These are phyloP conservation scores for Saccharomycopsis sp. DNA, from an alignment of 805 yeast species.

Conservation along the genomic window DNA sequence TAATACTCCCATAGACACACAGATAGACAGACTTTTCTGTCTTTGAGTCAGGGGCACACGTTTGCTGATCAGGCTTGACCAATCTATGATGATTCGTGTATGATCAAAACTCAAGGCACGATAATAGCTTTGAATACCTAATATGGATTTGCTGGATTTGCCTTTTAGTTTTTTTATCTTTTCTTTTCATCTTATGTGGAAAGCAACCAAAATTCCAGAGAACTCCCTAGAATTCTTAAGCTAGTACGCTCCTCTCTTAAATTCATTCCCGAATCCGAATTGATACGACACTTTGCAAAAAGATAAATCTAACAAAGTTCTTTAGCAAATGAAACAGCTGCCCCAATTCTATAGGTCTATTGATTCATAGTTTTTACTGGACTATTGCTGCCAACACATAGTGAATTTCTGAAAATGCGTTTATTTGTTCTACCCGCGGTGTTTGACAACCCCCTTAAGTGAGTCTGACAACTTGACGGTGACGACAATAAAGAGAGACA, in stretches of 20 bases:
- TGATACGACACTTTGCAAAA: neutral
- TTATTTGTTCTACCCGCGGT: neutral
- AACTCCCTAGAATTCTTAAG: neutral
- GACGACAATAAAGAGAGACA: neutral
- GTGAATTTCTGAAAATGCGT: neutral
- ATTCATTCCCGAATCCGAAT: neutral
- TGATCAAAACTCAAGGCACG: neutral
- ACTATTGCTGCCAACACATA: too few relatives aligned
- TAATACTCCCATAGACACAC: neutral
- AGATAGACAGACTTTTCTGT: neutral
- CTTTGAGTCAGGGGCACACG: slow-evolving; percentile 1
- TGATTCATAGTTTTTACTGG: too few relatives aligned
- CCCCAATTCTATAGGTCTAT: too few relatives aligned
- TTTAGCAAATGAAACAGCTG: too few relatives aligned
- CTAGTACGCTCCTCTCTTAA: too few relatives aligned
- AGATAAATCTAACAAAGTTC: too few relatives aligned
- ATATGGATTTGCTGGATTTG: too few relatives aligned
- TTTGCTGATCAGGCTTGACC: neutral
- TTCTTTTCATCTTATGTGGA: too few relatives aligned
- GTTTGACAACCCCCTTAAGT: neutral
- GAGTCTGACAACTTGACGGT: neutral
- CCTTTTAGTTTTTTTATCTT: neutral
- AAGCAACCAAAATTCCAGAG: neutral
- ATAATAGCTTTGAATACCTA: too few relatives aligned
- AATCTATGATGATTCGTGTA: neutral